phyloP scores from a whole-genome alignment of 2,329 filamentous ascomycete genomes.

The Apiospora pterosperma region DNA sequence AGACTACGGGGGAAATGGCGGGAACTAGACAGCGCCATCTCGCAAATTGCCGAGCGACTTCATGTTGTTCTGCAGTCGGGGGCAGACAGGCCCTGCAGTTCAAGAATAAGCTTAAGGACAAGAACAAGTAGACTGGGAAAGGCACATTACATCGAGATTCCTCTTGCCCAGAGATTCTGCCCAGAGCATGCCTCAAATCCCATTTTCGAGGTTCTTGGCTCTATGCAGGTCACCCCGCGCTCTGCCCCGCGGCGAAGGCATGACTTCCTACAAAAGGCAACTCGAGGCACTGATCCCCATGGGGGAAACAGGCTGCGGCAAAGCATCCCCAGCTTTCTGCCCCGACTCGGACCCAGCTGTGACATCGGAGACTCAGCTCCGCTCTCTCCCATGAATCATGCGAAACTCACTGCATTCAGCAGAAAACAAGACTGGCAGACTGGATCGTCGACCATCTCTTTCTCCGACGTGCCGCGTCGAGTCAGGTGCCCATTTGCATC shows the following conservation, averaged over 20 bases:
- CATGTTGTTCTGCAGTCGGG: too few relatives aligned
- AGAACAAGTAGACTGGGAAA: too few relatives aligned
- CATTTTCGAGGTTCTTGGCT: neutral
- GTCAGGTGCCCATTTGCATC: neutral
- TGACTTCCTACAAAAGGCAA: neutral
- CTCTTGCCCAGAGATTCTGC: too few relatives aligned
- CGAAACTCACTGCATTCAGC: neutral
- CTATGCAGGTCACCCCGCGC: neutral
- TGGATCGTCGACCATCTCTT: neutral
- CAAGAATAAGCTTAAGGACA: too few relatives aligned
- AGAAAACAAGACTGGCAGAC: neutral
- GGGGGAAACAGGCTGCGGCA: neutral
- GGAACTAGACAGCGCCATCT: neutral
- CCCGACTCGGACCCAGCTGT: neutral
- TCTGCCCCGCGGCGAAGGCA: neutral
- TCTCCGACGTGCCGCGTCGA: neutral
- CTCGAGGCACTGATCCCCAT: neutral
- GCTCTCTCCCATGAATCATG: neutral
- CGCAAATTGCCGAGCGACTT: neutral
- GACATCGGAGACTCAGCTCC: neutral
- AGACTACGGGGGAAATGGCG: neutral
- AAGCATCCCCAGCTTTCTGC: neutral
- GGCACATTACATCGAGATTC: neutral
- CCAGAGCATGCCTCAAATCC: neutral
- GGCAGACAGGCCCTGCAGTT: too few relatives aligned